phyloP scores from a whole-genome alignment of 345 rosid species.

The Acer negundo region DNA sequence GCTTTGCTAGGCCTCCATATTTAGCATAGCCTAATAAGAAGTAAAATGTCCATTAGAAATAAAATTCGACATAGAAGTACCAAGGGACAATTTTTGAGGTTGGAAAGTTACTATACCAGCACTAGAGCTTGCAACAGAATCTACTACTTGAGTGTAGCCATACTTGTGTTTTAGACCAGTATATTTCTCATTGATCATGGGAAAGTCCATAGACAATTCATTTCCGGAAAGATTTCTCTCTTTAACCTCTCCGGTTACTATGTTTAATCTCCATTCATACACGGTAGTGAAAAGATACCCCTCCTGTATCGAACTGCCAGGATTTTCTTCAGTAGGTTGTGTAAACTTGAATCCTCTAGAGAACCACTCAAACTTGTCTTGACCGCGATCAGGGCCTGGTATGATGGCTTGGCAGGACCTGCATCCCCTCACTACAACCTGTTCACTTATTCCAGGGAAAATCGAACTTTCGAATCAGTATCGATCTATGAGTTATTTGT shows the following conservation, averaged over 20 bases:
- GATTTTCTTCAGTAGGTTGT: constrained; percentile 7
- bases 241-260: constrained; percentile 28
- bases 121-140: constrained; percentile 39
- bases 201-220: constrained; percentile 41
- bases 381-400: constrained; percentile 40
- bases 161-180: constrained; percentile 41
- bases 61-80: too few species aligned
- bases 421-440: constrained; percentile 54
- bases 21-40: constrained; percentile 37
- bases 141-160: constrained; percentile 46
- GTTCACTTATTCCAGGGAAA: background rate
- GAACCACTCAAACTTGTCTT: constrained; percentile 41
- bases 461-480: background rate
- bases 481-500: background rate
- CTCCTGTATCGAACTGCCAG: background rate
- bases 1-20: constrained; percentile 57
- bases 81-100: background rate
- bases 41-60: background rate
- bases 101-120: constrained; percentile 29
- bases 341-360: constrained; percentile 24
- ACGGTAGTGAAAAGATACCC: constrained; percentile 27
- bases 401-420: constrained; percentile 39
- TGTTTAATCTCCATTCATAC: constrained; percentile 49
- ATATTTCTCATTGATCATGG: constrained; percentile 39
- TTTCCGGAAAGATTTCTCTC: constrained; percentile 38